Conservation (phyloP, 2,329 filamentous ascomycete species). For the Calonectria pauciramosa region DNA sequence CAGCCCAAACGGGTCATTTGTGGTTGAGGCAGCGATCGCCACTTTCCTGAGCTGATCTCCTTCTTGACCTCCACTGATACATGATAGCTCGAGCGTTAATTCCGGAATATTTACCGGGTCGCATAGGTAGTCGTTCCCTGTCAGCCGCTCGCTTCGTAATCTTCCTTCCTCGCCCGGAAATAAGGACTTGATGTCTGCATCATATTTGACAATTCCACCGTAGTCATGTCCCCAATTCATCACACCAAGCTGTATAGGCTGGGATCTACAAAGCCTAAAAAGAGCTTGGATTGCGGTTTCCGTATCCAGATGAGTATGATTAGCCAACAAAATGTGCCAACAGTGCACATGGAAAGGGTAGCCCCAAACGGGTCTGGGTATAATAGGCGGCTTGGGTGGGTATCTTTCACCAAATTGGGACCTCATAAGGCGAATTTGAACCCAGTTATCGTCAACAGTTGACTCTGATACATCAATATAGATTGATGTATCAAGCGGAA, state of each 20-base stretch:
- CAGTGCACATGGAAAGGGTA: conserved; percentile 20
- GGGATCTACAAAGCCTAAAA: conserved; percentile 28
- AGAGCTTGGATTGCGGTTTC: conserved; percentile 6
- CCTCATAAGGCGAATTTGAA: conserved; percentile 9
- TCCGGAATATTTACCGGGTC: conserved; percentile 11
- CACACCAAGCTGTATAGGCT: conserved; percentile 1
- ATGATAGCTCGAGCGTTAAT: background rate
- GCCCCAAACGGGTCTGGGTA: conserved; percentile 14
- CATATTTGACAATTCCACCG: conserved; percentile 9
- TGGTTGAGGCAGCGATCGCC: conserved; percentile 1
- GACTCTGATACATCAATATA: conserved; percentile 16
- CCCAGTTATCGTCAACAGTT: conserved; percentile 13
- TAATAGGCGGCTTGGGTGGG: conserved; percentile 6
- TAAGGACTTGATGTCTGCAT: background rate
- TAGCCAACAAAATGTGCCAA: conserved; percentile 16
- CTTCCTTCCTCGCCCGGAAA: conserved; percentile 23
- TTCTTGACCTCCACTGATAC: background rate
- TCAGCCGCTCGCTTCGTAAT: background rate
- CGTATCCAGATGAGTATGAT: background rate
- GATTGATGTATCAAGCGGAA: conserved; percentile 19
- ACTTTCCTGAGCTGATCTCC: background rate
- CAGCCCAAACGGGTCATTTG: background rate
- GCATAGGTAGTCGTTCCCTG: background rate
- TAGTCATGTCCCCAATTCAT: conserved; percentile 23
- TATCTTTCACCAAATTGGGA: conserved; percentile 2